Conservation (phyloP, 805 yeast species). For the Starmerella apis region DNA sequence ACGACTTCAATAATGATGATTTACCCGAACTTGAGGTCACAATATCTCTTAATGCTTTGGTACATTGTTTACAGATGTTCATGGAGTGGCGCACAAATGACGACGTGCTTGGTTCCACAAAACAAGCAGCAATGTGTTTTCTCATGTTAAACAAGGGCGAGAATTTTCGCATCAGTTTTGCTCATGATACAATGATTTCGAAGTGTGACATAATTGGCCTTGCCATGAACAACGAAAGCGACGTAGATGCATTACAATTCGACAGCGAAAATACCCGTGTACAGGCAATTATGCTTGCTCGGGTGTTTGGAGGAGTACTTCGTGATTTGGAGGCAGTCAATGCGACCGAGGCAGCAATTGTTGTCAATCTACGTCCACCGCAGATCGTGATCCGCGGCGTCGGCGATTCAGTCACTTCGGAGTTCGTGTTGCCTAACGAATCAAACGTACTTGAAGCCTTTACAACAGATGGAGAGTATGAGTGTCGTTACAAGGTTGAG, state of each 20-base stretch:
- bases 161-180: conserved; percentile 26
- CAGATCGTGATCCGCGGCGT: conserved; percentile 50
- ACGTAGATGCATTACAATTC: conserved; percentile 31
- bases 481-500: conserved; percentile 38
- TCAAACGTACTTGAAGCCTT: conserved; percentile 53
- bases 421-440: conserved; percentile 55
- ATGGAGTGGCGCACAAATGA: conserved; percentile 37
- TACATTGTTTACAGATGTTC: conserved; percentile 22
- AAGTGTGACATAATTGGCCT: conserved; percentile 47
- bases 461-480: conserved; percentile 29
- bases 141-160: conserved; percentile 45
- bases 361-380: conserved; percentile 25
- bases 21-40: conserved; percentile 1
- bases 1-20: conserved; percentile 7
- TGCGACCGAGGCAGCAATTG: conserved; percentile 17
- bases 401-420: conserved; percentile 65
- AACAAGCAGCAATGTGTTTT: conserved; percentile 32
- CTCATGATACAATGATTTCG: conserved; percentile 36
- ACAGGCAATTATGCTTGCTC: conserved; percentile 46
- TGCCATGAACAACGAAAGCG: conserved; percentile 27
- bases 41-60: conserved; percentile 19
- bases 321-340: conserved; percentile 48
- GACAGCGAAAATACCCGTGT: conserved; percentile 38
- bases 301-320: conserved; percentile 43
- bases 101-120: conserved; percentile 1